phyloP scores from a whole-genome alignment of 345 rosid species.

The Eucalyptus pauciflora region DNA sequence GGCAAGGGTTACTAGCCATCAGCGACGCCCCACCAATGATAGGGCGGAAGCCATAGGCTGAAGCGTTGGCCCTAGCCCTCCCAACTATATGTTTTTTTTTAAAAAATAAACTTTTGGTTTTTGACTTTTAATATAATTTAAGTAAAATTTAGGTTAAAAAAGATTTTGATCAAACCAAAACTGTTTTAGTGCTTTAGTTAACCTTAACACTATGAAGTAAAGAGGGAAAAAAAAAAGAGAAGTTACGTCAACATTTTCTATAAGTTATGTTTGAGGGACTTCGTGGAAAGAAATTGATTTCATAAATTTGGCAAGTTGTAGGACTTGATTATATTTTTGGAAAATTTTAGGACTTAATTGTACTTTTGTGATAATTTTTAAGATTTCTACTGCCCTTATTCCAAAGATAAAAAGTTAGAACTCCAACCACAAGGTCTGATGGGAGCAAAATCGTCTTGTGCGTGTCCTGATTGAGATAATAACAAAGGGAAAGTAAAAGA shows the following conservation, averaged over 20 bases:
- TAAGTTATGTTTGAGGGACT: neutral
- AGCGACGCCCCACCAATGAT: no score
- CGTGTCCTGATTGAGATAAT: neutral
- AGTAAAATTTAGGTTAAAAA: neutral
- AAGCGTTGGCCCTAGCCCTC: no score
- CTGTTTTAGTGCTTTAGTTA: neutral
- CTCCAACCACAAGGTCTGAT: neutral
- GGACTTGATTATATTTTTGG: no score
- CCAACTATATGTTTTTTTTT: no score
- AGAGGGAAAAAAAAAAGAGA: neutral
- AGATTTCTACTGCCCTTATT: neutral
- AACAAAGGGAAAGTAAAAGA: neutral
- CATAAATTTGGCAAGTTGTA: neutral
- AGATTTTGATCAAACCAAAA: no score
- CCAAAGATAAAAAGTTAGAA: neutral
- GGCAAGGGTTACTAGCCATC: no score
- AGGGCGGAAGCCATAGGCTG: no score
- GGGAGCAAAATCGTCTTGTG: neutral
- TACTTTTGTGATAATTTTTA: no score
- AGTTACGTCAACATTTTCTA: neutral
- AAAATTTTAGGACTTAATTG: no score
- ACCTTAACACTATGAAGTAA: no score
- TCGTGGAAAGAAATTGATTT: accelerated
- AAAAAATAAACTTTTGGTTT: no score
- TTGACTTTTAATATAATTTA: no score